phyloP scores from a whole-genome alignment of 2,329 filamentous ascomycete genomes.

The Nemania diffusa region DNA sequence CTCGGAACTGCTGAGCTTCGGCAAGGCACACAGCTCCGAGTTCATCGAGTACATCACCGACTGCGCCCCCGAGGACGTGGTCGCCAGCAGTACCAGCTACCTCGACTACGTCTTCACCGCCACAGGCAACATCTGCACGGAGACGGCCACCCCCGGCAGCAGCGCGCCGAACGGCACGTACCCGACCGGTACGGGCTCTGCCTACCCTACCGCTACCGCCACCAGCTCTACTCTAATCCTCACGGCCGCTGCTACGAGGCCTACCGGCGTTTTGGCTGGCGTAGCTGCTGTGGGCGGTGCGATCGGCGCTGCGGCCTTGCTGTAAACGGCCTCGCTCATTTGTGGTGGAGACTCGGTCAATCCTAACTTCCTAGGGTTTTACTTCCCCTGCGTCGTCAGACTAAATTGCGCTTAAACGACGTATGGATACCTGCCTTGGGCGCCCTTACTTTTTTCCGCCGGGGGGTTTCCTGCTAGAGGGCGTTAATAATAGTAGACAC shows the following conservation, averaged over 20 bases:
- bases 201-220: background rate
- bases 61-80: background rate
- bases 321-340: background rate
- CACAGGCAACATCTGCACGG: conserved; percentile 16
- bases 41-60: conserved; percentile 15
- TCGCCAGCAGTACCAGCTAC: conserved; percentile 18
- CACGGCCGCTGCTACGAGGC: background rate
- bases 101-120: conserved; percentile 11
- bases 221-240: background rate
- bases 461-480: too few species aligned
- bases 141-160: conserved; percentile 12
- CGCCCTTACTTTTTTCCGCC: too few species aligned
- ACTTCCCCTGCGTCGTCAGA: background rate
- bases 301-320: conserved; percentile 14
- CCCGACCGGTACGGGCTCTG: background rate
- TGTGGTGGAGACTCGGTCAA: background rate
- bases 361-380: background rate
- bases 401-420: background rate
- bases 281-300: background rate
- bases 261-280: background rate
- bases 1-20: background rate
- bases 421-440: too few species aligned
- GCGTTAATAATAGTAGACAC: too few species aligned
- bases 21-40: background rate
- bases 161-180: conserved; percentile 10